Conservation (phyloP, 148 eudicot genomes). For the Rhododendron simsii region DNA sequence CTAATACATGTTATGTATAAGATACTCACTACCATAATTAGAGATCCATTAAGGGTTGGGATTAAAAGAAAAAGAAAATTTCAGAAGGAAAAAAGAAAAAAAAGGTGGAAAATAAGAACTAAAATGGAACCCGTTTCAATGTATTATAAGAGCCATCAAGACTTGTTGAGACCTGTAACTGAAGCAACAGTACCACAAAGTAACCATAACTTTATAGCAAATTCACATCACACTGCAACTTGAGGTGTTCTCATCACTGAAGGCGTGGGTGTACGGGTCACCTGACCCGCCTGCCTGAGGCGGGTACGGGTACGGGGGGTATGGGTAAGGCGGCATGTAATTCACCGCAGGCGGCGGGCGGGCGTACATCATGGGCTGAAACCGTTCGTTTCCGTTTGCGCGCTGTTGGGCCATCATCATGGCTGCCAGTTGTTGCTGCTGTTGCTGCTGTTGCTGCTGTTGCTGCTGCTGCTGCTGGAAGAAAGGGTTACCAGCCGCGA, state of each 20-base stretch:
- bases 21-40: conserved; percentile 9
- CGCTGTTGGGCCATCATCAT: conserved; percentile 96
- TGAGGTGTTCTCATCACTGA: conserved; percentile 84
- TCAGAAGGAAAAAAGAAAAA: not conserved
- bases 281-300: conserved; percentile 30
- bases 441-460: conserved; percentile 38
- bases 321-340: conserved; percentile 38
- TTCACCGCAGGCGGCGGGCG: conserved; percentile 72
- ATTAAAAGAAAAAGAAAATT: not conserved
- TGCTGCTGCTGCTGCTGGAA: conserved; percentile 10
- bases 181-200: not conserved
- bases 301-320: conserved; percentile 29
- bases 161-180: not conserved
- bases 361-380: conserved; percentile 95
- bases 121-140: conserved; percentile 1
- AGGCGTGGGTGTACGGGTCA: conserved; percentile 61
- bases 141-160: not conserved
- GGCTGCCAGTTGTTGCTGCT: conserved; percentile 33
- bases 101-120: not conserved
- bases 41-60: not conserved
- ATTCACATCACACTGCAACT: conserved; percentile 86
- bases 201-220: not conserved
- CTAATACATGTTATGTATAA: not conserved
- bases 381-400: conserved; percentile 70
- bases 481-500: conserved; percentile 64